Evolutionary conservation across 106 monocot species (phyloP).

Genomic region (Iris macrosiphon): DNA sequence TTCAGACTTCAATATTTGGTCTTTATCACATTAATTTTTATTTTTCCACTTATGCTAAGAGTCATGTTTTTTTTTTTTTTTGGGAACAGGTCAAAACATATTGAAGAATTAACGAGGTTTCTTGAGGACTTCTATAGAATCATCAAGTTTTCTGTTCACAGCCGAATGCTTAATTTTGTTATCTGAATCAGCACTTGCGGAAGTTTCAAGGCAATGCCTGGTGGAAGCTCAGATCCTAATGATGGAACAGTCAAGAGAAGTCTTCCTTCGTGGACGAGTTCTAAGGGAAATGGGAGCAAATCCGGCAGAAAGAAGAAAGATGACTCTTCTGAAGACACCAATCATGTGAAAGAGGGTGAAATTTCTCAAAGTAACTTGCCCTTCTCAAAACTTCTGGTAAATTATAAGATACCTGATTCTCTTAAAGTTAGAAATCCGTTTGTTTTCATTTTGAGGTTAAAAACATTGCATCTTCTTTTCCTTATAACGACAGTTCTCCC

Average conservation of each 20-base stretch:
- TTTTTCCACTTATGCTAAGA: no score
- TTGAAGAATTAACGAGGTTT: no score
- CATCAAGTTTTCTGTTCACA: no score
- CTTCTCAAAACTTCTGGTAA: conserved; percentile 81
- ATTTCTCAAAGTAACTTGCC: conserved; percentile 13
- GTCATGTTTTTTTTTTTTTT: no score
- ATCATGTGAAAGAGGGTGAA: not conserved
- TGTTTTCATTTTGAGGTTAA: not conserved
- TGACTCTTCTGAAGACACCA: conserved; percentile 7
- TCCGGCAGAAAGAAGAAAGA: conserved; percentile 32
- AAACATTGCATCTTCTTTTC: no score
- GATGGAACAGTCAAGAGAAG: conserved; percentile 31
- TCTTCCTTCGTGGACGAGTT: conserved; percentile 62
- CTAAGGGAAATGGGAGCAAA: conserved; percentile 21
- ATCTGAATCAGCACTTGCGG: not conserved
- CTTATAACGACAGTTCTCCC: no score
- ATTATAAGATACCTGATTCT: not conserved
- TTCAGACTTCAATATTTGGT: no score
- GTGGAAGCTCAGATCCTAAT: conserved; percentile 5
- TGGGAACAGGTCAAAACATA: no score
- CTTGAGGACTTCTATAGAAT: no score
- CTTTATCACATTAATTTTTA: no score
- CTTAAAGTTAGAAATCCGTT: not conserved
- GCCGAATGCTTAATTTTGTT: conserved; percentile 5
- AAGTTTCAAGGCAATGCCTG: conserved; percentile 8